phyloP scores from a whole-genome alignment of 2,329 filamentous ascomycete species.

The Xylariaceae sp. region DNA sequence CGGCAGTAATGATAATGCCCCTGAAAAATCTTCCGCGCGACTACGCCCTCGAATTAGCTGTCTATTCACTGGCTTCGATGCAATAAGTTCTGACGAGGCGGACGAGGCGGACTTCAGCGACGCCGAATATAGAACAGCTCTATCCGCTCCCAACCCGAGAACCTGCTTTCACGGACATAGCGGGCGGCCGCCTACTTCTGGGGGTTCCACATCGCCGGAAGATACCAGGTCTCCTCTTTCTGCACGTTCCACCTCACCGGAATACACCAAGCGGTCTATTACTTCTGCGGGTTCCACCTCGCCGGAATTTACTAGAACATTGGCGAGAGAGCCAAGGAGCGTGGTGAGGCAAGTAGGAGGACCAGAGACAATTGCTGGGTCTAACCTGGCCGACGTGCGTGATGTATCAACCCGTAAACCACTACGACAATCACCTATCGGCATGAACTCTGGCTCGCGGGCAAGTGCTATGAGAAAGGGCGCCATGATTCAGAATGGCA shows the following conservation, averaged over 20 bases:
- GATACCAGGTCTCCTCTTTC: conserved; percentile 22
- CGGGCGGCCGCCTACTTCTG: conserved; percentile 42
- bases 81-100: conserved; percentile 61
- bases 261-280: conserved; percentile 30
- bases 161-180: conserved; percentile 36
- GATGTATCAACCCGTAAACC: conserved; percentile 33
- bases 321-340: conserved; percentile 29
- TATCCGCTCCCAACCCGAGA: conserved; percentile 58
- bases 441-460: conserved; percentile 43
- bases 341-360: conserved; percentile 35
- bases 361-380: conserved; percentile 46
- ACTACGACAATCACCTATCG: conserved; percentile 29
- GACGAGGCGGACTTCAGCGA: conserved; percentile 62
- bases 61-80: conserved; percentile 81
- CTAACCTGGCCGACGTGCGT: conserved; percentile 34
- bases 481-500: conserved; percentile 75
- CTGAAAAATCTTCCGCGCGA: conserved; percentile 58
- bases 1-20: conserved; percentile 76
- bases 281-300: too few relatives aligned
- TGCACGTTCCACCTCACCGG: conserved; percentile 29
- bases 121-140: conserved; percentile 61
- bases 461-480: conserved; percentile 68
- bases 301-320: neutral
- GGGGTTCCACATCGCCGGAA: conserved; percentile 43
- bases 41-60: conserved; percentile 74